Evolutionary conservation across 1,139 yeast genomes (phyloP), one percentile per base, ranked within the genome.

Genomic region (Yamadazyma triangularis): DNA sequence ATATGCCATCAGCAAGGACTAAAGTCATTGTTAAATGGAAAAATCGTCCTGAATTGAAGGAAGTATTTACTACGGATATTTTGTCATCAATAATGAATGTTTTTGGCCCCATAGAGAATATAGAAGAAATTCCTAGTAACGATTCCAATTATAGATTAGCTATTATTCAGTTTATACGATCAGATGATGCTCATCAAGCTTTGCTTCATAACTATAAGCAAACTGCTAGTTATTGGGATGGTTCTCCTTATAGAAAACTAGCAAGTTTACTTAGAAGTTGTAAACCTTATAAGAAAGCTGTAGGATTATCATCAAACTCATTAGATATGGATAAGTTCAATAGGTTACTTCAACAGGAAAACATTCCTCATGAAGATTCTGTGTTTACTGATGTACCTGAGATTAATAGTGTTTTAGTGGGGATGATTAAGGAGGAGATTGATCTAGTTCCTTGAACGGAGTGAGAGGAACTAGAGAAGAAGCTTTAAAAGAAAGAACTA

Each of bases 151-250:
- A 73, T 41, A 64, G 58, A 29, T 49, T 54, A 15, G 79, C 73
- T 0, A 31, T 48, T 0, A 53, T 74, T 1, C 51, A 47, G 19
- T 74, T 50, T 42, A 41, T 37, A 9, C 36, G 44, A 3, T 36
- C 40, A 7, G 45, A 42, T 1, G 52, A 51, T 26, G 59, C 69
- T 4, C 42, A 49, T 2, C 37, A 44, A 24, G 78, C 79, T 4
- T 34, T 56, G 5, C 32, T 38, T 1, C 70, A 73, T 39, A 64
- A 73, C 40, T 74, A 65, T 45, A 50, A 53, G 3, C 42, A 47
- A 22, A 59, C 71, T 9, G 70, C 70, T 4, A 48, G 52, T 13
- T 39, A 63, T 26, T 73, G 79, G 79, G 74, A 73, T 44, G 62
- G 64, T 1, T 52, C 68, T 0, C 59, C 58, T 2, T 64, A 70